These are phyloP conservation scores for Saccharomyces hybrid DNA, from an alignment of 1,139 yeast genomes.

Conservation along the genomic window DNA sequence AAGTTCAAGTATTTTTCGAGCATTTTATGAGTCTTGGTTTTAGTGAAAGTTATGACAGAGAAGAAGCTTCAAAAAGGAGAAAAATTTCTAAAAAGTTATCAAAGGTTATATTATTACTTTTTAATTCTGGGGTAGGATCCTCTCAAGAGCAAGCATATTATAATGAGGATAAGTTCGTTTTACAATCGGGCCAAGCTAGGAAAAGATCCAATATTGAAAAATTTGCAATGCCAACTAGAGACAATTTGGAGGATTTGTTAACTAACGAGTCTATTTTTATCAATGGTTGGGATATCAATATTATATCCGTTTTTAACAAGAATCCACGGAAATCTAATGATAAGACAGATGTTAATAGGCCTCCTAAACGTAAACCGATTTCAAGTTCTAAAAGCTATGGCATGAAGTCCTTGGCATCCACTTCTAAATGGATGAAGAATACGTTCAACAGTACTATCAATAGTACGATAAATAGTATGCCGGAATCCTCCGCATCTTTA, in stretches of 20 bases:
- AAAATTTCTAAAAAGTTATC: constrained; percentile 54
- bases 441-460: constrained; percentile 11
- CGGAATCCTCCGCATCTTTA: constrained; percentile 19
- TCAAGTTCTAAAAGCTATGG: neutral
- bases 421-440: constrained; percentile 31
- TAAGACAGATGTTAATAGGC: neutral
- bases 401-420: constrained; percentile 3
- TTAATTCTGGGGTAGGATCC: constrained; percentile 69
- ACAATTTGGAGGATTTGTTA: constrained; percentile 44
- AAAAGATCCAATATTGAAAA: constrained; percentile 31
- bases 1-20: constrained; percentile 74
- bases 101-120: constrained; percentile 56
- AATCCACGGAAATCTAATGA: neutral
- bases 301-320: constrained; percentile 49
- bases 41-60: constrained; percentile 63
- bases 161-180: constrained; percentile 30
- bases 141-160: constrained; percentile 48
- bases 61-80: constrained; percentile 64
- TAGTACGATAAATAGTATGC: constrained; percentile 3
- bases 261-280: constrained; percentile 41
- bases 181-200: constrained; percentile 25
- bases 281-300: constrained; percentile 56
- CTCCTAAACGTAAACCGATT: neutral
- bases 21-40: constrained; percentile 64
- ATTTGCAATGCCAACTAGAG: constrained; percentile 43